Evolutionary conservation across 1,284 basidiomycete species (phyloP), one percentile per base, ranked within the genome.

Genomic region (Earliella scabrosa): DNA sequence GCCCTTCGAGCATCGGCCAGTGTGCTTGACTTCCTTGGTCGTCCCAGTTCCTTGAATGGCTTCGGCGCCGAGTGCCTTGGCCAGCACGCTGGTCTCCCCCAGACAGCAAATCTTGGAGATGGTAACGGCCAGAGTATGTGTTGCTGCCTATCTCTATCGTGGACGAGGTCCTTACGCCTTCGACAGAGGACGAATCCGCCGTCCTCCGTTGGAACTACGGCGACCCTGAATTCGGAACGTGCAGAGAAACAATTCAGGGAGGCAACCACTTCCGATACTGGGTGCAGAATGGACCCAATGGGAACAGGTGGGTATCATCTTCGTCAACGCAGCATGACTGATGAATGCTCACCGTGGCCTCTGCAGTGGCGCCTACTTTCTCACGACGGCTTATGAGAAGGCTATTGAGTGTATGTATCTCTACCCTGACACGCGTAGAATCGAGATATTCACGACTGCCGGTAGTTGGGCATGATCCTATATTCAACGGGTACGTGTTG

Each of bases 261-360:
- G 96, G 96, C 5, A 85, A 92, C 66, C 96, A 98, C 69, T 87
- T 96, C 70, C 84, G 96, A 24, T 96, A 95, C 73, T 98, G 93
- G 92, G 71, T 81, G 1, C 95, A 97, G 73, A 79, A 90, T 57
- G 90, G 88, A 0, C 73, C 77, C 3, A 58, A 74, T 9, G 83
- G 77, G 2, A 78, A 91, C 61, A 89, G 80, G 79, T 82, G 43
- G 43, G 77, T 67, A 48, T 14, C 38, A 35, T 35, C 20, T 52
- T 31, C 34, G 47, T 24, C 18, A 11, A 43, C 40, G n/a, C 45
- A 20, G n/a, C 45, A 20, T 44, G 50, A 45, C 45, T 31, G 23
- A 27, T 26, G 35, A 24, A 26, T 56, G 44, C 20, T 54, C 14
- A 46, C 23, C 38, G 6, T 14, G 31, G 18, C 38, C 39, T 24